These are phyloP conservation scores for Zanthoxylum bungeanum DNA, from an alignment of 345 rosid genomes.

Conservation along the genomic window DNA sequence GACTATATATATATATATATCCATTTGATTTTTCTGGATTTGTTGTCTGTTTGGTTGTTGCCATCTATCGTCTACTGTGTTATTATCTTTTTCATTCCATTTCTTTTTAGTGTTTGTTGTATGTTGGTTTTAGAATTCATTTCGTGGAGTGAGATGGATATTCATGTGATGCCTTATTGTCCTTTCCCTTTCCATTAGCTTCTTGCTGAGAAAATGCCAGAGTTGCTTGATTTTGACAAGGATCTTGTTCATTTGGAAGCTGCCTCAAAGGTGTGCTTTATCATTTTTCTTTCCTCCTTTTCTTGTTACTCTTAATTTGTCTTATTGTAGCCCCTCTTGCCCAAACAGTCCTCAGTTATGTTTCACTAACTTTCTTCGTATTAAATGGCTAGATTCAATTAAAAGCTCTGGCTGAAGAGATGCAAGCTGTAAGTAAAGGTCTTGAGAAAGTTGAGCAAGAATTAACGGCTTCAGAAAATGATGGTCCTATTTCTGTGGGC, in stretches of 20 bases:
- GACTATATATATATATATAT: not conserved
- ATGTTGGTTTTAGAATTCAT: not conserved
- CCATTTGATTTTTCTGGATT: not conserved
- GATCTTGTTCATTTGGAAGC: conserved; percentile 89
- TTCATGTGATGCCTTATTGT: not conserved
- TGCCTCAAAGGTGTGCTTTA: conserved; percentile 79
- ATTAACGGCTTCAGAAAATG: conserved; percentile 75
- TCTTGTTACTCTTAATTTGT: conserved; percentile 12
- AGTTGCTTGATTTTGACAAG: conserved; percentile 83
- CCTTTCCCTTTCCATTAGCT: conserved; percentile 45
- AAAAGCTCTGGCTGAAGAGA: conserved; percentile 95
- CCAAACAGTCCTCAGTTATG: not conserved
- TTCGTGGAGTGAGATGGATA: conserved; percentile 1
- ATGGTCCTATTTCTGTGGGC: conserved; percentile 77
- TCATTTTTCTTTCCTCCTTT: not conserved
- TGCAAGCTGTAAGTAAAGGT: conserved; percentile 98
- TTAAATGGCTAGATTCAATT: conserved; percentile 67
- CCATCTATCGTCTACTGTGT: not conserved
- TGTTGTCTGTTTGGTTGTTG: not conserved
- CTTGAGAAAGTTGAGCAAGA: conserved; percentile 94
- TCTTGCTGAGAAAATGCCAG: conserved; percentile 92
- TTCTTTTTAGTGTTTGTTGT: not conserved
- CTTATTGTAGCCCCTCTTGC: conserved; percentile 6
- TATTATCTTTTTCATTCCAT: not conserved
- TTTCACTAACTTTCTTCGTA: conserved; percentile 12